Base-by-base conservation (phyloP, 1,139 yeast genomes). In the Kazachstania sp. region DNA sequence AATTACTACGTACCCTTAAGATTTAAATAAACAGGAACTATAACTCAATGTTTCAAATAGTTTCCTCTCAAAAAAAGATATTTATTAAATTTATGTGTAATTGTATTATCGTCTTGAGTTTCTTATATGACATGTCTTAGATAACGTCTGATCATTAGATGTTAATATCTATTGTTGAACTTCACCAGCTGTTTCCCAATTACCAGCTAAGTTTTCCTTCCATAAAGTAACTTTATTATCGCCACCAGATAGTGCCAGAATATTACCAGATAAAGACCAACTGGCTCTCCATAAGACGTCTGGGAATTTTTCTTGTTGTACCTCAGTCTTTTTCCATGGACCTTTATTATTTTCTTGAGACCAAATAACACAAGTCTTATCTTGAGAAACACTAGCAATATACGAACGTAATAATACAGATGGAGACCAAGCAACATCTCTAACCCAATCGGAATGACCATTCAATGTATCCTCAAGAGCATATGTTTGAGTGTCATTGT, bases 401-500 rank as follows among this genome's bases (percentile, higher is more conserved):
- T 88, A 92, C 18, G 95, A 81, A 57, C 87, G 85, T 43, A 87
- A 78, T 52, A 92, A 74, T 41, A 86, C 81, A 1, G 95, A 83
- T 43, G 97, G 96, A 16, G 96, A 87, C 98, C 98, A 92, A 7
- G 95, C 90, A 50, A 92, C 97, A 66, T 92, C 99, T 65, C 98
- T 81, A 35, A 92, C 97, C 98, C 98, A 94, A 68, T 92, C 98
- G 19, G 86, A 74, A 66, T 94, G 98, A 39, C 97, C 98, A 55
- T 82, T 83, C 49, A 92, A 75, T 40, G 78, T 76, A 39, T 83
- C 82, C 66, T 92, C 97, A 60, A 82, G 77, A 29, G 75, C 73
- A 63, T 86, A 88, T 28, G 78, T 75, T 57, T 75, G 74, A 36
- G 71, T 66, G 12, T 73, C 71, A 4, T 79, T 60, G 54, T 83